Conservation (phyloP, 2,329 filamentous ascomycete genomes). For the Furcasterigmium furcatum region DNA sequence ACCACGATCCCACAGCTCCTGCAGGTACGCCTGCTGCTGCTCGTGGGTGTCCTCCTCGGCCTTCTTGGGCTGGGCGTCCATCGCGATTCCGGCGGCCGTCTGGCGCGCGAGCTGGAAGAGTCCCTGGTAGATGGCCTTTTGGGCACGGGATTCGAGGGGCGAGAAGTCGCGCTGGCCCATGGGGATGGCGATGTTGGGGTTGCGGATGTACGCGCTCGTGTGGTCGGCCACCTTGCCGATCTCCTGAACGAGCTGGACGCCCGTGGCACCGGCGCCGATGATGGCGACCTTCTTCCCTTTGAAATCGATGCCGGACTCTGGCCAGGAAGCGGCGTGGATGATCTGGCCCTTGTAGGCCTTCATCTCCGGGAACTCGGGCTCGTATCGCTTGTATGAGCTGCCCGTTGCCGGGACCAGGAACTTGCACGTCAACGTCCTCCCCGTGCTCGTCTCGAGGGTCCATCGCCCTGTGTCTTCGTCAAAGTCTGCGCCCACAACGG, state of each 20-base stretch:
- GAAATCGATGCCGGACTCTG: constrained; percentile 12
- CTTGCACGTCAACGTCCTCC: constrained; percentile 29
- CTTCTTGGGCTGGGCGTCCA: constrained; percentile 40
- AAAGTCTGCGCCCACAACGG: constrained; percentile 36
- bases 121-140: constrained; percentile 27
- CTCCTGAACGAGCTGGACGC: constrained; percentile 23
- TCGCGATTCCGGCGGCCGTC: constrained; percentile 49
- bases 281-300: constrained; percentile 21
- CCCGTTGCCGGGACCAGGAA: constrained; percentile 45
- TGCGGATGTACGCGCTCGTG: constrained; percentile 51
- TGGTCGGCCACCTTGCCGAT: constrained; percentile 28
- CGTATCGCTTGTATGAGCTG: constrained; percentile 38
- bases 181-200: constrained; percentile 54
- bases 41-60: constrained; percentile 34
- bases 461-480: constrained; percentile 31
- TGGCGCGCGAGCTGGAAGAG: constrained; percentile 40
- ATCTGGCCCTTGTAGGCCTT: constrained; percentile 21
- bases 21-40: constrained; percentile 38
- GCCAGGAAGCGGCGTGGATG: constrained; percentile 24
- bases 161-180: constrained; percentile 48
- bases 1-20: constrained; percentile 40
- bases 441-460: constrained; percentile 38
- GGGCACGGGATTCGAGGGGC: constrained; percentile 39
- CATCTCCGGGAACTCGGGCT: constrained; percentile 28
- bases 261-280: constrained; percentile 26